phyloP scores from a whole-genome alignment of 768 basidiomycete species.

The Phanerochaete carnosa region DNA sequence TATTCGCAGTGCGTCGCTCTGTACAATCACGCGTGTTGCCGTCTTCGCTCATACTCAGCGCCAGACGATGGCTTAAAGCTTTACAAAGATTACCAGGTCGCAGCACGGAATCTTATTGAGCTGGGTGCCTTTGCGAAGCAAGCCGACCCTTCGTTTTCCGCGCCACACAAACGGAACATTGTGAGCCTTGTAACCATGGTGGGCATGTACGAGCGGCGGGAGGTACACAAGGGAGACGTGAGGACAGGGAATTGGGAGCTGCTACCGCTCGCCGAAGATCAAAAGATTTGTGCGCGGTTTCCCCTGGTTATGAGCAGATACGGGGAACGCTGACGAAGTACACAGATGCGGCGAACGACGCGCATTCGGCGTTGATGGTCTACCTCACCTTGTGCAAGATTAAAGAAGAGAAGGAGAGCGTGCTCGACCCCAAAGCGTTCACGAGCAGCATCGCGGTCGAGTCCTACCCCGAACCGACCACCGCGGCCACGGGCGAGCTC shows the following conservation, averaged over 20 bases:
- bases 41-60: neutral
- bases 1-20: constrained; percentile 37
- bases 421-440: neutral
- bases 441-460: neutral
- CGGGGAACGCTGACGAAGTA: neutral
- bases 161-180: constrained; percentile 33
- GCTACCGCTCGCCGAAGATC: constrained; percentile 30
- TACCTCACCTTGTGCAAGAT: constrained; percentile 35
- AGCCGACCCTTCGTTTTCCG: constrained; percentile 35
- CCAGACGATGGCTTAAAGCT: constrained; percentile 49
- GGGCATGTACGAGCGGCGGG: constrained; percentile 32
- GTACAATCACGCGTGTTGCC: neutral
- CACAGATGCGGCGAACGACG: constrained; percentile 51
- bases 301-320: neutral
- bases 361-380: constrained; percentile 43
- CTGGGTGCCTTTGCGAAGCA: constrained; percentile 40
- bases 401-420: constrained; percentile 15
- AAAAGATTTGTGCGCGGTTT: constrained; percentile 34
- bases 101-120: constrained; percentile 40
- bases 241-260: constrained; percentile 46
- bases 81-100: constrained; percentile 42
- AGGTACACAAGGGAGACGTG: constrained; percentile 42
- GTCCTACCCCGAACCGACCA: no score
- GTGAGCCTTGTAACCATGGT: constrained; percentile 44
- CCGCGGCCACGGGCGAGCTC: no score